phyloP scores from a whole-genome alignment of 768 basidiomycete genomes.

The Terana coerulea region DNA sequence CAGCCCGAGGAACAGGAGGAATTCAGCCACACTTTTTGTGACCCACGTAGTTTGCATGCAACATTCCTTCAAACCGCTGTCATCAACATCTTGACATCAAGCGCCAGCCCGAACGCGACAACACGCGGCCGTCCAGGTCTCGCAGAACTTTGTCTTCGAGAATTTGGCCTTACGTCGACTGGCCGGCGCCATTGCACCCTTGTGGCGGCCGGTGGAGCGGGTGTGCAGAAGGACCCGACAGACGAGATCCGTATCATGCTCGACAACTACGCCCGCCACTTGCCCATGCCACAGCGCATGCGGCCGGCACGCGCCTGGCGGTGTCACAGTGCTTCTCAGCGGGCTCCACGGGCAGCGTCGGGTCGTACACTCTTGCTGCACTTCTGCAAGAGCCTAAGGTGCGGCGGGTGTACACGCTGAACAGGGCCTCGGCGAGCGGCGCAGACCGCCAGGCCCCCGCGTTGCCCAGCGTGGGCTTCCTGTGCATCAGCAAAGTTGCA shows the following conservation, averaged over 20 bases:
- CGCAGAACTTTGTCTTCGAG: constrained; percentile 9
- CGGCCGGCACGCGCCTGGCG: neutral
- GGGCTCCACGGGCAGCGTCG: constrained; percentile 30
- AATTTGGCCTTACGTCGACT: neutral
- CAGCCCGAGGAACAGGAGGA: constrained; percentile 20
- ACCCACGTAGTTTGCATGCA: constrained; percentile 9
- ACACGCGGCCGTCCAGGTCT: neutral
- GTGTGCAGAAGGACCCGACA: neutral
- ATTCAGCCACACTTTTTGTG: no score
- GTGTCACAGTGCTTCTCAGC: constrained; percentile 23
- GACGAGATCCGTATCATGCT: constrained; percentile 4
- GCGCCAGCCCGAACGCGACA: neutral
- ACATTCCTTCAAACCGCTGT: constrained; percentile 11
- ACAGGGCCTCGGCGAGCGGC: neutral
- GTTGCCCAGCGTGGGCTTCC: constrained; percentile 15
- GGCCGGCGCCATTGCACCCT: neutral
- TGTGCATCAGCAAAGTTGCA: no score
- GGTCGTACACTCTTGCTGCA: constrained; percentile 22
- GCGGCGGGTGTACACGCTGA: constrained; percentile 9
- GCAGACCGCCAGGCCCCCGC: constrained; percentile 2
- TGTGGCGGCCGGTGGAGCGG: neutral
- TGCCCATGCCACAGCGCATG: constrained; percentile 2
- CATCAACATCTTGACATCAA: constrained; percentile 1
- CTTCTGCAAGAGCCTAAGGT: constrained; percentile 3
- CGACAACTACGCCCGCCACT: constrained; percentile 15